Percentiles rank a stretch among this genome's conserved stretches.
Evolutionary conservation across 2,329 filamentous ascomycete species (phyloP).

Genomic region (Amauroascus verrucosus): DNA sequence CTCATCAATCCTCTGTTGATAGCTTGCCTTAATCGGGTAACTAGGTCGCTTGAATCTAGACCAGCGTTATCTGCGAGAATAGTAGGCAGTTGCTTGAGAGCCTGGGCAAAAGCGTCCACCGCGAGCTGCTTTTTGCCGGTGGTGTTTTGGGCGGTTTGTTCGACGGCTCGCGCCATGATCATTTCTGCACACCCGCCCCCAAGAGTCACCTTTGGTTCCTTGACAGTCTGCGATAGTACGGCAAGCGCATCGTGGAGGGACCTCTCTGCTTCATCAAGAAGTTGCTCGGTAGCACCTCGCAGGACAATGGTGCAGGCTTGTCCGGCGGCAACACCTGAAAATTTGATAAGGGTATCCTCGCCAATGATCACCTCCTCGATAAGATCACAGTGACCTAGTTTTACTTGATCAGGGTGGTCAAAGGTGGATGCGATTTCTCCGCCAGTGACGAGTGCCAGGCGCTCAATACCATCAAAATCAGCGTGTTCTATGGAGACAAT

Average conservation of each 20-base stretch:
- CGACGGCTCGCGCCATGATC: slow-evolving; percentile 97
- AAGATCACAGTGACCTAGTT: slow-evolving; percentile 85
- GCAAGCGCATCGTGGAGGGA: slow-evolving; percentile 93
- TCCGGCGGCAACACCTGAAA: slow-evolving; percentile 88
- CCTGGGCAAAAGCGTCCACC: slow-evolving; percentile 78
- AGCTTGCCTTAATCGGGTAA: slow-evolving; percentile 80
- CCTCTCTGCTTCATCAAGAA: slow-evolving; percentile 92
- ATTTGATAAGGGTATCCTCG: slow-evolving; percentile 93
- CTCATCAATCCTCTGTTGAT: slow-evolving; percentile 92
- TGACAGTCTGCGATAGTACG: slow-evolving; percentile 91
- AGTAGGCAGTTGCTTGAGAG: slow-evolving; percentile 84
- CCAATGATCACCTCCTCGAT: slow-evolving; percentile 98
- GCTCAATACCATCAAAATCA: slow-evolving; percentile 96
- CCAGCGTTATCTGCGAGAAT: slow-evolving; percentile 97
- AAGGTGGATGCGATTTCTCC: slow-evolving; percentile 97
- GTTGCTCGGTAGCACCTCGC: slow-evolving; percentile 89
- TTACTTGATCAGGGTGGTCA: slow-evolving; percentile 93
- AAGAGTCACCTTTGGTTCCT: slow-evolving; percentile 84
- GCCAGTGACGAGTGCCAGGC: slow-evolving; percentile 85
- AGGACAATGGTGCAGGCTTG: slow-evolving; percentile 94
- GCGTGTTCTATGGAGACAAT: slow-evolving; percentile 99
- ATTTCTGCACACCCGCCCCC: slow-evolving; percentile 96
- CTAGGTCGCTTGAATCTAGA: slow-evolving; percentile 87
- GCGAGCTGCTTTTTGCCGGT: slow-evolving; percentile 95
- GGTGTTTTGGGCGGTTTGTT: slow-evolving; percentile 82